phyloP scores from a whole-genome alignment of 495 filamentous ascomycete genomes.

The Podospora tetraspora region DNA sequence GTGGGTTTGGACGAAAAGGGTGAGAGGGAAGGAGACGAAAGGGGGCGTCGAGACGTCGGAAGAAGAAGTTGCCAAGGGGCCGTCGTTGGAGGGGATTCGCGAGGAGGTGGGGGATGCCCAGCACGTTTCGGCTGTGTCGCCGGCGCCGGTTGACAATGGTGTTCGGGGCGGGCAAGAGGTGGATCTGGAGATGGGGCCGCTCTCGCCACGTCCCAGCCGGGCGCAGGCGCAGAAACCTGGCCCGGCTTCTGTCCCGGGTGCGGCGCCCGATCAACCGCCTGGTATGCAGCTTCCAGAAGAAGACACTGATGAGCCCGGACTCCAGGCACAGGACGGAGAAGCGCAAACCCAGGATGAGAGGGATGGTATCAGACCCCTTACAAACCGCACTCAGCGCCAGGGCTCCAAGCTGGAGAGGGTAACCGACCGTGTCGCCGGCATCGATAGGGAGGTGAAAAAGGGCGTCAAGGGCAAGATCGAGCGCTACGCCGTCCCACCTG shows the following conservation, averaged over 20 bases:
- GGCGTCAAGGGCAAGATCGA: conserved; percentile 18
- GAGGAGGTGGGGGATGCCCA: not conserved
- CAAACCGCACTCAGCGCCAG: not conserved
- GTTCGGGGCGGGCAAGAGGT: not conserved
- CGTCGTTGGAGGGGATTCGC: not conserved
- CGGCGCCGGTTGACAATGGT: not conserved
- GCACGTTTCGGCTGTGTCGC: not conserved
- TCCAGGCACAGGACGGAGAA: not conserved
- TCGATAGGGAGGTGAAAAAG: conserved; percentile 34
- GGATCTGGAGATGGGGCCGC: not conserved
- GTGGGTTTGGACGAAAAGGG: not conserved
- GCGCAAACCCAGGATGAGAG: not conserved
- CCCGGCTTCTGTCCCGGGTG: not conserved
- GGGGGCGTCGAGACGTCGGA: conserved; percentile 3
- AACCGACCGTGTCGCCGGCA: conserved; percentile 30
- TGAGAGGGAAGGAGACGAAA: conserved; percentile 7
- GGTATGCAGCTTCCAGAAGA: not conserved
- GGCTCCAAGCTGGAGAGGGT: not conserved
- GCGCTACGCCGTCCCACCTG: conserved; percentile 44
- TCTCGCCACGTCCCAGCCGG: not conserved
- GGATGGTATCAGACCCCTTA: not conserved
- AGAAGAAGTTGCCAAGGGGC: not conserved
- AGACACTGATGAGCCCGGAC: not conserved
- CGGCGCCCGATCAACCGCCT: not conserved
- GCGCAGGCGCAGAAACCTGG: not conserved